phyloP scores from a whole-genome alignment of 768 basidiomycete genomes.

The Leccinum imitatum region DNA sequence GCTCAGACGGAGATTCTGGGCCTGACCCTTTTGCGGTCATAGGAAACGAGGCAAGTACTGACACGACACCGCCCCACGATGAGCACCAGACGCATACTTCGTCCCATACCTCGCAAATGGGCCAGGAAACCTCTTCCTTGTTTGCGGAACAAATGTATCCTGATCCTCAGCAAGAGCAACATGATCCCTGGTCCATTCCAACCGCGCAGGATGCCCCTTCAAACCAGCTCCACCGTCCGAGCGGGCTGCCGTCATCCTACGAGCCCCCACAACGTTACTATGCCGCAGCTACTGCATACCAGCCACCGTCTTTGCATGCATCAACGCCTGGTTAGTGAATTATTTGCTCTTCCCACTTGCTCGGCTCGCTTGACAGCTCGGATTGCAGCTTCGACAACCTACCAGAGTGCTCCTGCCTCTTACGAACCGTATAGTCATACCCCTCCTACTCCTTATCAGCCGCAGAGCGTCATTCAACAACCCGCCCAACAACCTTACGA shows the following conservation, averaged over 20 bases:
- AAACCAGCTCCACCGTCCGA: constrained; percentile 15
- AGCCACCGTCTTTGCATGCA: constrained; percentile 18
- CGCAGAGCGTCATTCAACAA: constrained; percentile 16
- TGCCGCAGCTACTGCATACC: constrained; percentile 29
- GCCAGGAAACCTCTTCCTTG: constrained; percentile 38
- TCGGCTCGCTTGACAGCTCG: constrained; percentile 7
- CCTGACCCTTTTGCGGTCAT: constrained; percentile 66
- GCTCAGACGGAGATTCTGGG: constrained; percentile 52
- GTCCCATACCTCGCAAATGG: constrained; percentile 31
- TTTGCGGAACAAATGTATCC: constrained; percentile 38
- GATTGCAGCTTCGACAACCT: constrained; percentile 13
- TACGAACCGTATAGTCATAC: constrained; percentile 29
- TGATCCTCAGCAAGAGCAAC: constrained; percentile 24
- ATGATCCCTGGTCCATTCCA: constrained; percentile 29
- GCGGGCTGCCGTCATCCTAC: constrained; percentile 18
- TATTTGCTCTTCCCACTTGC: neutral
- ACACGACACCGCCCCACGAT: constrained; percentile 31
- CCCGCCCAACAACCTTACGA: constrained; percentile 29
- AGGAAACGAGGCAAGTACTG: constrained; percentile 37
- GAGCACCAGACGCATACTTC: constrained; percentile 24
- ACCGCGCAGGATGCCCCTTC: constrained; percentile 17
- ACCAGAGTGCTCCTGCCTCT: constrained; percentile 15
- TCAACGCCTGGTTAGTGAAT: constrained; percentile 27
- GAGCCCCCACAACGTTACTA: constrained; percentile 34
- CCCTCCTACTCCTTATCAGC: constrained; percentile 17